Evolutionary conservation across 2,329 filamentous ascomycete species (phyloP).

Genomic region (Trichocomaceae sp.): DNA sequence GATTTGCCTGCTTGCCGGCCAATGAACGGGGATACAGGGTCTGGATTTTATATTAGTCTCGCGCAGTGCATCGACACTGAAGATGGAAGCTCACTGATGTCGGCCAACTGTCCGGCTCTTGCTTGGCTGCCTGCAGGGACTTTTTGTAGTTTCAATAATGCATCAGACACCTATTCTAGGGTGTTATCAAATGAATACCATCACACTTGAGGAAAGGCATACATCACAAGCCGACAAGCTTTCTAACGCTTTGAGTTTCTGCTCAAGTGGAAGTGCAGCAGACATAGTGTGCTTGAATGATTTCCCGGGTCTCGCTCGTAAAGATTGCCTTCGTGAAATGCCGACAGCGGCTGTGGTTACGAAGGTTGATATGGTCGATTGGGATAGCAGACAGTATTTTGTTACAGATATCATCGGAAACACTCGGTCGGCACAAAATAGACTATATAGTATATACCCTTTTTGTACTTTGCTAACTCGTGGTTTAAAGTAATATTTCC

Average conservation of each 20-base stretch:
- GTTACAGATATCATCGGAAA: not conserved
- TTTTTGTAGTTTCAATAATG: constrained; percentile 60
- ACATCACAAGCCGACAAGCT: constrained; percentile 13
- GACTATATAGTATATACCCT: not conserved
- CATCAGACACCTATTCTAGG: constrained; percentile 62
- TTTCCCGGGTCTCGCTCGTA: not conserved
- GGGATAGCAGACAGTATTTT: not conserved
- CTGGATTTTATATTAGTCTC: constrained; percentile 16
- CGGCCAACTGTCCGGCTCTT: constrained; percentile 60
- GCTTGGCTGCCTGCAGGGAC: constrained; percentile 50
- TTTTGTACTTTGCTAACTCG: not conserved
- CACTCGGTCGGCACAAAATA: not conserved
- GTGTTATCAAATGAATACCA: not conserved
- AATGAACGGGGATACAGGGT: constrained; percentile 29
- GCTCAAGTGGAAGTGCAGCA: constrained; percentile 4
- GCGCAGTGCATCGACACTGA: not conserved
- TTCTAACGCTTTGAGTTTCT: constrained; percentile 10
- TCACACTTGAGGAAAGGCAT: not conserved
- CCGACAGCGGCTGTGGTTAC: not conserved
- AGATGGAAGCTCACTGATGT: constrained; percentile 44
- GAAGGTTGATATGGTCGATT: not conserved
- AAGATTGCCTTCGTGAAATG: not conserved
- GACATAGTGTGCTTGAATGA: constrained; percentile 7
- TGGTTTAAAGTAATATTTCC: not conserved
- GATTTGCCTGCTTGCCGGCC: constrained; percentile 22